Evolutionary conservation across 805 yeast species (phyloP).

Genomic region (Aciculoconidium aculeatum): DNA sequence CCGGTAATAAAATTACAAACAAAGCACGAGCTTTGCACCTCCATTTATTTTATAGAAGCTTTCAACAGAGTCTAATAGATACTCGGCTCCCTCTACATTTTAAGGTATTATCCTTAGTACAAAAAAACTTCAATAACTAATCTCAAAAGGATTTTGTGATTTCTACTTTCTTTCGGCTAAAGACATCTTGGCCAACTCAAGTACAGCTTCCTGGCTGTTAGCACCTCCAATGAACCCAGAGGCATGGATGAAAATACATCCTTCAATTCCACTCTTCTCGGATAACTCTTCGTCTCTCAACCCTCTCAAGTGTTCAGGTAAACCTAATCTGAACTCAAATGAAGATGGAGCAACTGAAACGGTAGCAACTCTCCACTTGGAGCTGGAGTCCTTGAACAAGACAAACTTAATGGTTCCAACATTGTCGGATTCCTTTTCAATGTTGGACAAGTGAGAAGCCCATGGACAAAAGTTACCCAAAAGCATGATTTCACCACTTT

Average conservation of each 20-base stretch:
- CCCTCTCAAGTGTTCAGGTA: constrained; percentile 95
- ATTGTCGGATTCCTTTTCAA: constrained; percentile 57
- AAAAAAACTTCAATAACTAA: too few relatives aligned
- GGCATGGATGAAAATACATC: constrained; percentile 89
- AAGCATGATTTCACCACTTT: constrained; percentile 67
- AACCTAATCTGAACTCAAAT: constrained; percentile 78
- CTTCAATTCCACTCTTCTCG: constrained; percentile 70
- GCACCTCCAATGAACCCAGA: constrained; percentile 98
- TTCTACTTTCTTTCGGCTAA: constrained; percentile 10
- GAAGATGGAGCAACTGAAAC: constrained; percentile 77
- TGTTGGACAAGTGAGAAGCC: constrained; percentile 83
- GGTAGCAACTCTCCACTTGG: constrained; percentile 82
- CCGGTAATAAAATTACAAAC: too few relatives aligned
- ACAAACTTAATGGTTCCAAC: constrained; percentile 65
- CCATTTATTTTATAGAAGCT: too few relatives aligned
- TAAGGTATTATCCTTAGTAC: too few relatives aligned
- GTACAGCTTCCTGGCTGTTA: constrained; percentile 68
- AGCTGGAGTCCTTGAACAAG: constrained; percentile 68
- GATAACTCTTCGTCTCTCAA: constrained; percentile 81
- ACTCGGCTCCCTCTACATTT: too few relatives aligned
- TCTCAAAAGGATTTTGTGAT: too few relatives aligned
- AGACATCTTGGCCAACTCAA: constrained; percentile 57
- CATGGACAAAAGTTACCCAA: constrained; percentile 83
- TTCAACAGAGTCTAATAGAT: too few relatives aligned
- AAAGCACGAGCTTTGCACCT: too few relatives aligned